Base-by-base conservation (phyloP, 441 rosid genomes). In the Populus tomentosa region DNA sequence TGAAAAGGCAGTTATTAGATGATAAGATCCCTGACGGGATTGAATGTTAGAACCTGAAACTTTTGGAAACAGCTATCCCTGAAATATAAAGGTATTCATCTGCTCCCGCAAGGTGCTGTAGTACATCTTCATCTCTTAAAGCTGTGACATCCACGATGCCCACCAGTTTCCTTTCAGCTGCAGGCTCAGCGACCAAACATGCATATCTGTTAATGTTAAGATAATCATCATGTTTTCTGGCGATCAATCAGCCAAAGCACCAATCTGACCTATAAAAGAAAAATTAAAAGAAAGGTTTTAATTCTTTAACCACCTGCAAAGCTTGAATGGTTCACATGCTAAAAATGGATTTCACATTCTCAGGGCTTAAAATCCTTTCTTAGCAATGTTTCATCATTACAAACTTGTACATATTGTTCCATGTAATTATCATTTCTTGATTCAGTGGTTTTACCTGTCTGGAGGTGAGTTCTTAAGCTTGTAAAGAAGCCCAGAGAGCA, bases 81-180 rank as follows among this genome's bases (percentile, higher is more conserved):
- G 99, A 95, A 11, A 95, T 82, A 63, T 95, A 95, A 23, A 95
- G 91, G 62, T 93, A 95, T 69, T 95, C 98, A 6, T 88, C 87
- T 0, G 86, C 91, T 30, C 89, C 91, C 1, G 14, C 80, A 46
- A 89, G 88, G 80, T 90, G 89, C 18, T 64, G 80, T 68, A 93
- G 87, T 6, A 93, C 93, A 64, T 75, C 80, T 23, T 68, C 64
- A 72, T 93, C 97, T 56, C 89, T 82, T 28, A 75, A 75, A 33
- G 81, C 95, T 28, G 99, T 91, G 69, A 86, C 87, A 75, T 95
- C 98, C 70, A 90, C 99, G 10, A 90, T 86, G 20, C 99, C 99
- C 3, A 95, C 95, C 3, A 90, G 89, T 76, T 76, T 80, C 18
- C 78, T 67, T 53, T 81, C 90, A 20, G 64, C 53, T 20, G 82